Evolutionary conservation across 495 filamentous ascomycete genomes (phyloP).

Genomic region (Trichoderma virens): DNA sequence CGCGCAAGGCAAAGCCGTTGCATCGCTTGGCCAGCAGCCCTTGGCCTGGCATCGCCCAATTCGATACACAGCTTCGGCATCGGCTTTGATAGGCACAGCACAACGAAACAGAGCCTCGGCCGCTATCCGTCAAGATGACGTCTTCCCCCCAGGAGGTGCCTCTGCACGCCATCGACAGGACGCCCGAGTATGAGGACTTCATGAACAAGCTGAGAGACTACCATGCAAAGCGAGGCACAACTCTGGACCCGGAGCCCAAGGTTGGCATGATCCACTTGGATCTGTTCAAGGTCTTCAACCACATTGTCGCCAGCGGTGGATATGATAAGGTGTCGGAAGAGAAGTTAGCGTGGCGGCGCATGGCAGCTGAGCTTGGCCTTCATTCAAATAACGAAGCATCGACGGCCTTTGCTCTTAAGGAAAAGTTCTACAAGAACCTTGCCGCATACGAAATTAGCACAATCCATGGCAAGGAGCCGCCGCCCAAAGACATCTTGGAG

Average conservation of each 20-base stretch:
- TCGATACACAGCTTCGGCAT: background rate
- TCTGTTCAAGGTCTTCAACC: conserved; percentile 60
- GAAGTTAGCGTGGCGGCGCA: conserved; percentile 68
- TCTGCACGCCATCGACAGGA: conserved; percentile 37
- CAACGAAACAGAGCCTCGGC: background rate
- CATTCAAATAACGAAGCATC: conserved; percentile 57
- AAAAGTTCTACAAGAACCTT: conserved; percentile 74
- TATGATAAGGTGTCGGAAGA: conserved; percentile 75
- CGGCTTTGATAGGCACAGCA: background rate
- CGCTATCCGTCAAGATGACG: background rate
- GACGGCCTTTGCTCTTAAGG: conserved; percentile 69
- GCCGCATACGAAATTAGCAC: conserved; percentile 72
- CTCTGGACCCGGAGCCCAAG: conserved; percentile 63
- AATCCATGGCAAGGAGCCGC: conserved; percentile 64
- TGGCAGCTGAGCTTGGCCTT: conserved; percentile 57
- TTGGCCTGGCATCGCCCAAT: background rate
- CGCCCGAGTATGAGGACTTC: conserved; percentile 61
- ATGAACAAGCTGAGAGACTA: conserved; percentile 56
- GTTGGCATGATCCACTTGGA: conserved; percentile 65
- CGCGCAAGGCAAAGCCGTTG: background rate
- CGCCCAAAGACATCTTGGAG: conserved; percentile 75
- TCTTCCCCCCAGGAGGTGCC: conserved; percentile 9
- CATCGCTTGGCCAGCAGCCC: background rate
- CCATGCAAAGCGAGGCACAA: conserved; percentile 65
- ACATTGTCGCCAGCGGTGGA: conserved; percentile 61